phyloP scores from a whole-genome alignment of 805 yeast genomes.

The Pichia thaimueangensis region DNA sequence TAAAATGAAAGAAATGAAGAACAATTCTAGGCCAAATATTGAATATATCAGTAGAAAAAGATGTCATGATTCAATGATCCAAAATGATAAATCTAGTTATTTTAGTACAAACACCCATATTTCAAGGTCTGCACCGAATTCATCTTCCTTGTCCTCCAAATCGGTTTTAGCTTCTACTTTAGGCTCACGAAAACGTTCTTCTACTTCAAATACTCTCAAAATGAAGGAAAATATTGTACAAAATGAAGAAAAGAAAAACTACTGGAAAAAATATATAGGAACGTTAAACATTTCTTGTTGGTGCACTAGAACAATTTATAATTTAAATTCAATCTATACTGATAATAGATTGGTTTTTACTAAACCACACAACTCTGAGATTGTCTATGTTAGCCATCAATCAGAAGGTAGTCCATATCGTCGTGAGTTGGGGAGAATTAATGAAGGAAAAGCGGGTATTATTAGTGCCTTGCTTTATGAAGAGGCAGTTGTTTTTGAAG shows the following conservation, averaged over 20 bases:
- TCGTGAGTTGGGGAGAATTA: slow-evolving; percentile 70
- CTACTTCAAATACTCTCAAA: no score
- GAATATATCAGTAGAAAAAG: slow-evolving; percentile 9
- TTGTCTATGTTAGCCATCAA: slow-evolving; percentile 24
- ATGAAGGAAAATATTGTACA: no score
- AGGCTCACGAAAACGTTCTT: no score
- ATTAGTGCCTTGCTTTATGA: slow-evolving; percentile 60
- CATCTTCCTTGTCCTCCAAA: no score
- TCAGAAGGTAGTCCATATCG: slow-evolving; percentile 15
- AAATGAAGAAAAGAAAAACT: not conserved
- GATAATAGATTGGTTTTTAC: slow-evolving; percentile 27
- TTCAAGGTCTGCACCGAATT: no score
- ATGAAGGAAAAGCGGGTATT: slow-evolving; percentile 61
- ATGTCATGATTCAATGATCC: not conserved
- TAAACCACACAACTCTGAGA: slow-evolving; percentile 17
- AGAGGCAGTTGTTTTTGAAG: slow-evolving; percentile 47
- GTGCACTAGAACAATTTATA: slow-evolving; percentile 62
- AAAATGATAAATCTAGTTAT: not conserved
- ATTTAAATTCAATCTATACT: slow-evolving; percentile 35
- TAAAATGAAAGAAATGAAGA: not conserved
- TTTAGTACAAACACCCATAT: no score
- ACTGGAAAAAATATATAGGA: slow-evolving; percentile 44
- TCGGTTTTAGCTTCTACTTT: no score
- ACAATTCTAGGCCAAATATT: not conserved
- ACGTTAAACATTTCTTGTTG: slow-evolving; percentile 55